Percentiles rank a stretch among this genome's conserved stretches.
Evolutionary conservation across 768 basidiomycete species (phyloP).

Genomic region (Pisolithus marmoratus): DNA sequence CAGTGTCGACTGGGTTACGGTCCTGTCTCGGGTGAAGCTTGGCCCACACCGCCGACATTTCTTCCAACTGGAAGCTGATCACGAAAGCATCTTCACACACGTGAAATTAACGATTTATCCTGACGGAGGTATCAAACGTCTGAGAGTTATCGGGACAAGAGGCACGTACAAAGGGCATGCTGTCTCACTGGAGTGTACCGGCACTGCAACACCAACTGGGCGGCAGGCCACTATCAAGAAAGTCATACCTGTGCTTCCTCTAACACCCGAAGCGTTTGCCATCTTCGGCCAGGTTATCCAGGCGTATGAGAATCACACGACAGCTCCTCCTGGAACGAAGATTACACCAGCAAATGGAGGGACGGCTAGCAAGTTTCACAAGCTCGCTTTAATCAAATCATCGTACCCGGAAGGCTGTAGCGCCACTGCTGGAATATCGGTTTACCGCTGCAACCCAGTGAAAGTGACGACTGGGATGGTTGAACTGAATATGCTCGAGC

Average conservation of each 20-base stretch:
- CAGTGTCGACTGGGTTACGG: conserved; percentile 54
- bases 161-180: conserved; percentile 21
- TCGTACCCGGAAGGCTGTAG: conserved; percentile 55
- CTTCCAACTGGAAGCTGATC: conserved; percentile 73
- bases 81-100: conserved; percentile 64
- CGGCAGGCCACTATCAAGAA: conserved; percentile 5
- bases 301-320: conserved; percentile 64
- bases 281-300: conserved; percentile 91
- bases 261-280: conserved; percentile 83
- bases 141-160: conserved; percentile 73
- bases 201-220: not conserved
- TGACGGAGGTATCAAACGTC: conserved; percentile 91
- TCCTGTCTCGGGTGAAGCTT: conserved; percentile 74
- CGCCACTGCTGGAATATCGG: conserved; percentile 68
- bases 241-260: conserved; percentile 51
- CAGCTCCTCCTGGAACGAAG: conserved; percentile 62
- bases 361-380: conserved; percentile 90
- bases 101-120: conserved; percentile 86
- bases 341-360: conserved; percentile 85
- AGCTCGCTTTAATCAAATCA: conserved; percentile 64
- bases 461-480: conserved; percentile 41
- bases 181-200: not conserved
- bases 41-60: conserved; percentile 88
- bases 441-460: conserved; percentile 74
- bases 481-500: conserved; percentile 71